Evolutionary conservation across 2,329 filamentous ascomycete genomes (phyloP).

Genomic region (Aspergillus neotritici): DNA sequence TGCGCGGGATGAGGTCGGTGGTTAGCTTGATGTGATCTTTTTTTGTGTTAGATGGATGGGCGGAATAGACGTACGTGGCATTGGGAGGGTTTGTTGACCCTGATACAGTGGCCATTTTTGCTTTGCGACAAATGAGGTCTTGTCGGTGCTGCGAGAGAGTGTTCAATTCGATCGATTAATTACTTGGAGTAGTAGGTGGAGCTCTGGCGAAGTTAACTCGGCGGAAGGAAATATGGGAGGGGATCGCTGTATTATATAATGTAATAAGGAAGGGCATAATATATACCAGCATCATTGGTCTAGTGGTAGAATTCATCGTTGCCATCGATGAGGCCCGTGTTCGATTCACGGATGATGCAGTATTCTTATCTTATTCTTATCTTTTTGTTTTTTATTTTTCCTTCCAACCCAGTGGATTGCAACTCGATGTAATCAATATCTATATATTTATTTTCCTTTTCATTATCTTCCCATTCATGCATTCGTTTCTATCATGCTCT

Average conservation of each 20-base stretch:
- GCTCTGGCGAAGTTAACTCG: conserved; percentile 1
- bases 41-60: too few relatives aligned
- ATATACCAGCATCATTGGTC: conserved; percentile 36
- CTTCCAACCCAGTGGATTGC: too few relatives aligned
- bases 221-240: background rate
- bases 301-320: conserved; percentile 44
- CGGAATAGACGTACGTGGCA: conserved; percentile 31
- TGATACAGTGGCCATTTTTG: conserved; percentile 35
- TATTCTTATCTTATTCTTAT: conserved; percentile 15
- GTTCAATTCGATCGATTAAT: conserved; percentile 3
- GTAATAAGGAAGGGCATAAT: background rate
- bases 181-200: background rate
- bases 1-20: conserved; percentile 17
- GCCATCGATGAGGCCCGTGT: conserved; percentile 44
- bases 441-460: background rate
- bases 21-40: conserved; percentile 6
- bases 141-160: conserved; percentile 5
- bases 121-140: conserved; percentile 24
- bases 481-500: background rate
- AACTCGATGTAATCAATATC: background rate
- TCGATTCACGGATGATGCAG: conserved; percentile 45
- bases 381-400: conserved; percentile 4
- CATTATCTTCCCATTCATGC: background rate
- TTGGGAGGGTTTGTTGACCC: conserved; percentile 32
- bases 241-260: accelerated